Percentiles rank a stretch among this genome's conserved stretches.
Evolutionary conservation across 208 protist species (phyloP).

Genomic region (Sergeia podlipaevii): DNA sequence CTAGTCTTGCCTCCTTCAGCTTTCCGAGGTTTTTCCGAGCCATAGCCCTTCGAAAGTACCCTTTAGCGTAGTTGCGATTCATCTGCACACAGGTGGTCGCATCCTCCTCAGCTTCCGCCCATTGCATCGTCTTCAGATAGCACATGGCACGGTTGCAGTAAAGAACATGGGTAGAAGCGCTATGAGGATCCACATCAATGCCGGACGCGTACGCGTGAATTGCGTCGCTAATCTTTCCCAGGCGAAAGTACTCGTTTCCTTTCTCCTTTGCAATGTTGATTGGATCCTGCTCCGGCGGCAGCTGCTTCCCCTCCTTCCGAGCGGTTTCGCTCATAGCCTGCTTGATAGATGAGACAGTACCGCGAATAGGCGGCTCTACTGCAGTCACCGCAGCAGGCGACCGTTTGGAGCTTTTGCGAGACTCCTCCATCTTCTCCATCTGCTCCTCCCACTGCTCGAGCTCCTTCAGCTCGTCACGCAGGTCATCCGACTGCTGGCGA

Average conservation of each 20-base stretch:
- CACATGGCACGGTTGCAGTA: conserved; percentile 88
- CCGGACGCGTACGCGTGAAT: conserved; percentile 76
- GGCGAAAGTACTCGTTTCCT: conserved; percentile 85
- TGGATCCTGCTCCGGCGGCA: conserved; percentile 29
- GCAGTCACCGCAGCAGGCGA: no score
- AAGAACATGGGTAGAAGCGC: conserved; percentile 58
- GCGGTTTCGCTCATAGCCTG: conserved; percentile 42
- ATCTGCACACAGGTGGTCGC: conserved; percentile 71
- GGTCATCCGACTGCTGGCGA: conserved; percentile 80
- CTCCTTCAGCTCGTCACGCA: conserved; percentile 83
- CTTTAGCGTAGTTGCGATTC: conserved; percentile 84
- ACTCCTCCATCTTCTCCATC: conserved; percentile 32
- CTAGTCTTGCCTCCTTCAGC: conserved; percentile 73
- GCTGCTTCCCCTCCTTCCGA: conserved; percentile 17
- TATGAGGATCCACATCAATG: conserved; percentile 81
- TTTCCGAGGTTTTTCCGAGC: conserved; percentile 82
- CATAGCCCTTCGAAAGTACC: conserved; percentile 82
- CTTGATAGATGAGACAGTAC: conserved; percentile 85
- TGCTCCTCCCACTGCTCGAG: conserved; percentile 78
- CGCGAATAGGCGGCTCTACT: conserved; percentile 67
- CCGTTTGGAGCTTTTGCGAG: no score
- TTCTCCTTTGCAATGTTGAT: conserved; percentile 67
- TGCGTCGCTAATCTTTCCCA: conserved; percentile 64
- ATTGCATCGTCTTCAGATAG: conserved; percentile 70
- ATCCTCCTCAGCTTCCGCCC: conserved; percentile 79